Evolutionary conservation across 495 filamentous ascomycete genomes (phyloP).

Genomic region (Xylaria curta): DNA sequence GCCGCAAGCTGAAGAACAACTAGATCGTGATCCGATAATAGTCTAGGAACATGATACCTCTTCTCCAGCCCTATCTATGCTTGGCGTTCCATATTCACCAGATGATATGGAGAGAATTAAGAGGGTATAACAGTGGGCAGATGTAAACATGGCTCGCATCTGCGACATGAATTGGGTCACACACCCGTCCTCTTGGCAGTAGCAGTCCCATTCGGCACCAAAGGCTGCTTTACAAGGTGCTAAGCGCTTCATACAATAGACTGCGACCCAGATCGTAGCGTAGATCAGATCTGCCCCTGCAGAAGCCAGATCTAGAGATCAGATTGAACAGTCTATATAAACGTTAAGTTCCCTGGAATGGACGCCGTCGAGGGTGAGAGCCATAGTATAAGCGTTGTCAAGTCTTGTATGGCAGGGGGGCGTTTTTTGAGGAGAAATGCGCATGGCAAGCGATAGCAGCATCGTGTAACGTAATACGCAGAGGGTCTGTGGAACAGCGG

Average conservation of each 20-base stretch:
- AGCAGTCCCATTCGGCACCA: background rate
- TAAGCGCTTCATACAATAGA: background rate
- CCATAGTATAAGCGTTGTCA: no score
- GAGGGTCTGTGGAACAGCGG: background rate
- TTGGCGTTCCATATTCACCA: background rate
- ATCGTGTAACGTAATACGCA: background rate
- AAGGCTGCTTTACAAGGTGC: background rate
- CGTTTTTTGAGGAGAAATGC: no score
- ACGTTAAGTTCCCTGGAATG: no score
- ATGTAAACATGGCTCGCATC: background rate
- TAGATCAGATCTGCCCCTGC: conserved; percentile 7
- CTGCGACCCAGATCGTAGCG: background rate
- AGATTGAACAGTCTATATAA: background rate
- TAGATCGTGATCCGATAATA: background rate
- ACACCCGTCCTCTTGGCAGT: background rate
- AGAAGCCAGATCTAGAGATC: background rate
- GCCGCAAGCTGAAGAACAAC: background rate
- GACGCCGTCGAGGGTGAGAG: no score
- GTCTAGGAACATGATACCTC: background rate
- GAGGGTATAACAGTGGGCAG: background rate
- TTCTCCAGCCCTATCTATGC: background rate
- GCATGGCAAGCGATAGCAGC: no score
- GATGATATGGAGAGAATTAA: background rate
- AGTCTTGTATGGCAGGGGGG: no score
- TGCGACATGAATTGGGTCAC: background rate